phyloP scores from a whole-genome alignment of 202 grass and related monocot species.

The Digitaria exilis region DNA sequence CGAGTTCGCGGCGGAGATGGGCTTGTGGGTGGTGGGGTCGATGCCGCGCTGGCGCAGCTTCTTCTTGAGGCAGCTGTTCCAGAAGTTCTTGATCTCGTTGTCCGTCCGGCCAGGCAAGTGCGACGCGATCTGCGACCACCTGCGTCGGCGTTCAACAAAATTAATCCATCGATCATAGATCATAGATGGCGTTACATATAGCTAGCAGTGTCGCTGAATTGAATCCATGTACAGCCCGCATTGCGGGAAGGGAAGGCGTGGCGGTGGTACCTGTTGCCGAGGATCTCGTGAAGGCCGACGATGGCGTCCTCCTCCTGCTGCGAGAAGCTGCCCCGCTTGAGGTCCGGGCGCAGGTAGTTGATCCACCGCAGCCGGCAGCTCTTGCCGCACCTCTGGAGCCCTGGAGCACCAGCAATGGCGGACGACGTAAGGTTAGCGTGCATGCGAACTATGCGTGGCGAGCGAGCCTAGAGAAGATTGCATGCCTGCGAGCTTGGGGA shows the following conservation, averaged over 20 bases:
- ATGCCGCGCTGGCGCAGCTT: slow-evolving; percentile 87
- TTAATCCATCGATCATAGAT: background rate
- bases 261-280: slow-evolving; percentile 74
- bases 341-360: slow-evolving; percentile 91
- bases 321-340: slow-evolving; percentile 92
- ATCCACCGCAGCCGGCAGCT: slow-evolving; percentile 97
- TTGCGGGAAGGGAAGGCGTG: background rate
- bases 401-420: slow-evolving; percentile 30
- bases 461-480: no score
- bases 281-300: slow-evolving; percentile 71
- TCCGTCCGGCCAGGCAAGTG: slow-evolving; percentile 91
- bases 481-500: slow-evolving; percentile 69
- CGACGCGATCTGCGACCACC: slow-evolving; percentile 96
- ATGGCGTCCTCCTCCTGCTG: slow-evolving; percentile 91
- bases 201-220: background rate
- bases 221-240: background rate
- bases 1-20: slow-evolving; percentile 32
- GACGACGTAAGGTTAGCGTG: background rate
- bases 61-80: slow-evolving; percentile 97
- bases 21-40: slow-evolving; percentile 82
- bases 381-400: slow-evolving; percentile 91
- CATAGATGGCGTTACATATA: background rate
- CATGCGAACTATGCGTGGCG: no score
- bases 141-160: background rate
- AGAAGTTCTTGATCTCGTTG: slow-evolving; percentile 99